Evolutionary conservation across 768 basidiomycete species (phyloP).

Genomic region (Psilocybe cyanescens): DNA sequence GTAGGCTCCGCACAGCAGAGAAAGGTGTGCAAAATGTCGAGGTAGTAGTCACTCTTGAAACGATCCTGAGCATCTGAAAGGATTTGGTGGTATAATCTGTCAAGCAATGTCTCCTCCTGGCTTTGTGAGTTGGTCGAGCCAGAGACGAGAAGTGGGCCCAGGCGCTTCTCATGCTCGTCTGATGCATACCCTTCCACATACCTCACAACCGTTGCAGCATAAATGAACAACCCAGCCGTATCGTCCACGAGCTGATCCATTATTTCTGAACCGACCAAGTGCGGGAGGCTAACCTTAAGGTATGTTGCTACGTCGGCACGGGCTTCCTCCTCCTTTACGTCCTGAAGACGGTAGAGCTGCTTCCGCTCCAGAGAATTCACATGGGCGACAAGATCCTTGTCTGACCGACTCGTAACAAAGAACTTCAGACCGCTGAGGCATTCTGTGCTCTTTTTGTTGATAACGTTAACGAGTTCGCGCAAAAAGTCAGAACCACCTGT

Average conservation of each 20-base stretch:
- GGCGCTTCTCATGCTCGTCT: too few species aligned
- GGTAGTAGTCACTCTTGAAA: too few species aligned
- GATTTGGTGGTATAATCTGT: too few species aligned
- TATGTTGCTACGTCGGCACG: slow-evolving; percentile 10
- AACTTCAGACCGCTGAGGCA: slow-evolving; percentile 23
- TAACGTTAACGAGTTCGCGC: slow-evolving; percentile 9
- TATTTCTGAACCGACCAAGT: neutral
- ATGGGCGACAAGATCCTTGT: slow-evolving; percentile 17
- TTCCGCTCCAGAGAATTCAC: slow-evolving; percentile 14
- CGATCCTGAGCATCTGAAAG: too few species aligned
- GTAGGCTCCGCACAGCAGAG: too few species aligned
- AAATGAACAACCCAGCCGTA: slow-evolving; percentile 30
- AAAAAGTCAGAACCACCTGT: slow-evolving; percentile 19
- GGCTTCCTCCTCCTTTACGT: slow-evolving; percentile 11
- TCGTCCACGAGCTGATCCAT: slow-evolving; percentile 15
- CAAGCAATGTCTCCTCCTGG: too few species aligned
- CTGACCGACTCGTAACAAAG: slow-evolving; percentile 25
- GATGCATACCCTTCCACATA: too few species aligned
- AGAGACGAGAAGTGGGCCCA: too few species aligned
- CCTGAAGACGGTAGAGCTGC: slow-evolving; percentile 16
- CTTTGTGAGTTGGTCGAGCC: too few species aligned
- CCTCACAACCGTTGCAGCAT: slow-evolving; percentile 29
- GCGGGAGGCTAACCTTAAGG: slow-evolving; percentile 4
- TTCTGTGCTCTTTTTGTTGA: neutral
- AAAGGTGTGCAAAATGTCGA: too few species aligned